Evolutionary conservation across 208 protist genomes (phyloP), one percentile per base, ranked within the genome.

Genomic region (Novymonas esmeraldas): DNA sequence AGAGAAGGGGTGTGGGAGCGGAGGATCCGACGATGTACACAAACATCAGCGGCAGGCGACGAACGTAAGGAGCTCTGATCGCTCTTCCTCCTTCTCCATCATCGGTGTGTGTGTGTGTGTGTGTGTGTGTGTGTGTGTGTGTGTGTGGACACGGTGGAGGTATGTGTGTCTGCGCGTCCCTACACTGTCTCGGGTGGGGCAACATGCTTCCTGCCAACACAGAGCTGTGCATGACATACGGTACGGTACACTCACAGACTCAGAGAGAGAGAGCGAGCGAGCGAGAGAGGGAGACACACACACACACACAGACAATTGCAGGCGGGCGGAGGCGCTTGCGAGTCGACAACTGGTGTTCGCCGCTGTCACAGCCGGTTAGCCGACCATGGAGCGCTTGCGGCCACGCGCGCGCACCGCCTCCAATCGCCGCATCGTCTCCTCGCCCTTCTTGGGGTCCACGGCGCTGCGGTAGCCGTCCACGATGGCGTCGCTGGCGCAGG

Each of bases 341-440:
- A 0, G 20, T 38, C 13, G 7, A 41, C 24, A 24, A 22, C 7
- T 24, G 42, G 6, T 5, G 28, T 29, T 11, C 11, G 10, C 36
- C n/a, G 33, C 26, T 44, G 9, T 28, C 14, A 16, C 24, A 16
- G 3, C 16, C 28, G 29, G 33, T 70, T 84, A 97, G 18, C 93
- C 93, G 28, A 97, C 57, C 93, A 97, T 97, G 28, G 82, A 90
- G 41, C 87, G 87, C 73, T 97, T 97, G 13, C 93, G 78, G 16
- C 93, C 93, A 52, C 93, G 83, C 14, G 85, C 81, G 34, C 91
- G 84, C 41, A 97, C 93, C 48, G 76, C 76, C 44, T 89, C 87
- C 36, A 97, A 76, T 24, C 85, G 79, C 42, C 63, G 56, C 34
- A 95, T 41, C 14, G 89, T 87, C 31, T 65, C 63, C 18, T 70